These are phyloP conservation scores for Phialophora expanda DNA, from an alignment of 2,329 filamentous ascomycete species.

Conservation along the genomic window DNA sequence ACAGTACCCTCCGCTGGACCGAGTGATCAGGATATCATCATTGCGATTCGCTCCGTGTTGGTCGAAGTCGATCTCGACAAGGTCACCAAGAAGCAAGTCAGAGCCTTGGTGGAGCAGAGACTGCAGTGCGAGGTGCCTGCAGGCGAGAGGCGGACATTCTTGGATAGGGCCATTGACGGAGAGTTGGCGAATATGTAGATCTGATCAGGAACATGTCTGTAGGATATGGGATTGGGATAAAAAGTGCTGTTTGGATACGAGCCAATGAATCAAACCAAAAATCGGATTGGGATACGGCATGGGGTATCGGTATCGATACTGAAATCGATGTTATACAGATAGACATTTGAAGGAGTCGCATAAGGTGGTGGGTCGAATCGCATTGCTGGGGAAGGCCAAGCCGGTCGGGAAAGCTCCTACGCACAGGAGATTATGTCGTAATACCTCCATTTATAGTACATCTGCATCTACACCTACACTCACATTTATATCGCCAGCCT, in stretches of 20 bases:
- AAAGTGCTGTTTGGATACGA: slow-evolving; percentile 5
- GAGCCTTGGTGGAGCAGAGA: slow-evolving; percentile 88
- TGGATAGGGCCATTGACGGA: slow-evolving; percentile 90
- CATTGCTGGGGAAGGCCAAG: neutral
- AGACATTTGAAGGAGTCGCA: neutral
- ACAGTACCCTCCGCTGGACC: slow-evolving; percentile 63
- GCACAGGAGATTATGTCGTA: neutral
- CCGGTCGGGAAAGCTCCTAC: neutral
- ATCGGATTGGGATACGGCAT: neutral
- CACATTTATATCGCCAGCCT: neutral
- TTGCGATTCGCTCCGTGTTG: slow-evolving; percentile 82
- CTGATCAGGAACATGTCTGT: neutral
- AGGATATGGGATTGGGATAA: neutral
- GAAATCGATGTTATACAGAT: neutral
- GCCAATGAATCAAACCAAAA: neutral
- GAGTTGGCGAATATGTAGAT: slow-evolving; percentile 89
- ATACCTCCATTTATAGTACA: too few species aligned
- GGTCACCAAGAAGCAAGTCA: slow-evolving; percentile 98
- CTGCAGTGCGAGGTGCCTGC: slow-evolving; percentile 80
- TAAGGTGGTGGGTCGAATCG: neutral
- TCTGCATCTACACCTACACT: too few species aligned
- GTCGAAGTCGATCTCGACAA: slow-evolving; percentile 89
- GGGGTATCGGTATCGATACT: neutral
- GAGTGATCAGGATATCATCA: slow-evolving; percentile 78
- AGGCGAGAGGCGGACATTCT: slow-evolving; percentile 84